Evolutionary conservation across 2,329 filamentous ascomycete genomes (phyloP).

Genomic region (Aspergillus quadricinctus): DNA sequence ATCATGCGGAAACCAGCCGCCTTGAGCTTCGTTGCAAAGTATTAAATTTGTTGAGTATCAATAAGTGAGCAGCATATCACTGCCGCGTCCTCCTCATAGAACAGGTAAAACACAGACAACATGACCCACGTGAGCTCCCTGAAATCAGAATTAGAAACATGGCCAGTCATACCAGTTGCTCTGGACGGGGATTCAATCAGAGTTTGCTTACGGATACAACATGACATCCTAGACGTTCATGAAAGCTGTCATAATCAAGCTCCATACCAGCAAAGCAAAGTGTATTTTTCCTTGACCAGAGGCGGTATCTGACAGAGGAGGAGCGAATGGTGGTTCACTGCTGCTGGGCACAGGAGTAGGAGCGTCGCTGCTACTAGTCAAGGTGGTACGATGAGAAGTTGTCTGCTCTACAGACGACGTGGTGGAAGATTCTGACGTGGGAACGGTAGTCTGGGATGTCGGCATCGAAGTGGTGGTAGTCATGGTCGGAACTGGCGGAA

Average conservation of each 20-base stretch:
- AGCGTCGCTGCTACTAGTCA: neutral
- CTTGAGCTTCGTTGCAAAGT: conserved; percentile 2
- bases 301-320: conserved; percentile 19
- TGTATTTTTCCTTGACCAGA: neutral
- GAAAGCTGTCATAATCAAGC: conserved; percentile 1
- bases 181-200: neutral
- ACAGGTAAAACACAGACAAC: conserved; percentile 3
- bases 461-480: neutral
- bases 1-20: conserved; percentile 4
- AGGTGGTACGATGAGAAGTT: neutral
- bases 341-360: conserved; percentile 1
- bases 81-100: conserved; percentile 2
- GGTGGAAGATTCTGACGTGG: neutral
- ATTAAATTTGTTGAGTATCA: conserved; percentile 1
- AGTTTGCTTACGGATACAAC: neutral
- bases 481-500: neutral
- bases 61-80: conserved; percentile 2
- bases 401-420: neutral
- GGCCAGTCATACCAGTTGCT: conserved; percentile 6
- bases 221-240: neutral
- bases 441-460: neutral
- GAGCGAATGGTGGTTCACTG: conserved; percentile 1
- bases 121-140: neutral
- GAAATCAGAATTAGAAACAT: conserved; percentile 1
- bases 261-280: conserved; percentile 4